Evolutionary conservation across 169 alveolate species (phyloP), one percentile per base, ranked within the genome.

Genomic region (Cryptosporidium viatorum): DNA sequence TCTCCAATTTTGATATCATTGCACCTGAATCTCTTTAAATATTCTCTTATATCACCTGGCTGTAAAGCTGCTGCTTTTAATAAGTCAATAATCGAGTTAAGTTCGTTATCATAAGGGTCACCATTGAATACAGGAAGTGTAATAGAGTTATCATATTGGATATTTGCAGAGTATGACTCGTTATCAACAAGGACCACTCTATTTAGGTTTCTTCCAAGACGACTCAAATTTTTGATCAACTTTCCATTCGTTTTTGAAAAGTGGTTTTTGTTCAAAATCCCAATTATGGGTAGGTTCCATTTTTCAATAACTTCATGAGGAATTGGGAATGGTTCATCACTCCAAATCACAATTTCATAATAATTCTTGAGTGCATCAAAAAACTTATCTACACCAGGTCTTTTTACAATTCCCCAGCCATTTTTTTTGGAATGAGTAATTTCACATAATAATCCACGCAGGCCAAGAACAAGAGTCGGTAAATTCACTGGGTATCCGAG

Each of bases 271-370:
- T 96, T 97, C 37, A 96, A 71, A 68, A 95, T 93, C 2, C 98
- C 98, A 35, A 94, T 95, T 26, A 96, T 97, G 1, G 98, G 98
- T 48, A 96, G 86, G 8, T 96, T 97, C 98, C 98, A 96, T 65
- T 93, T 94, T 39, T 93, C 89, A 71, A 95, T 91, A 33, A 95
- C 95, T 71, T 95, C 98, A 31, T 94, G 95, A 1, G 98, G 98
- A 1, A 94, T 93, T 1, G 98, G 98, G 59, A 93, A 94, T 45
- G 93, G 55, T 58, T 96, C 99, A 58, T 96, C 98, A 31, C 98
- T 95, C 98, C 98, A 97, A 2, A 97, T 91, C 23, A 97, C 99
- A 8, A 97, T 94, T 85, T 97, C 99, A 85, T 93, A 97, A 92
- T 95, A 97, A 86, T 97, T 92, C 14, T 94, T 73, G 59, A 97